Percentiles rank a stretch among this genome's conserved stretches.
Evolutionary conservation across 192 early-diverging fungal genomes (phyloP).

Genomic region (Borealophlyctis nickersoniae): DNA sequence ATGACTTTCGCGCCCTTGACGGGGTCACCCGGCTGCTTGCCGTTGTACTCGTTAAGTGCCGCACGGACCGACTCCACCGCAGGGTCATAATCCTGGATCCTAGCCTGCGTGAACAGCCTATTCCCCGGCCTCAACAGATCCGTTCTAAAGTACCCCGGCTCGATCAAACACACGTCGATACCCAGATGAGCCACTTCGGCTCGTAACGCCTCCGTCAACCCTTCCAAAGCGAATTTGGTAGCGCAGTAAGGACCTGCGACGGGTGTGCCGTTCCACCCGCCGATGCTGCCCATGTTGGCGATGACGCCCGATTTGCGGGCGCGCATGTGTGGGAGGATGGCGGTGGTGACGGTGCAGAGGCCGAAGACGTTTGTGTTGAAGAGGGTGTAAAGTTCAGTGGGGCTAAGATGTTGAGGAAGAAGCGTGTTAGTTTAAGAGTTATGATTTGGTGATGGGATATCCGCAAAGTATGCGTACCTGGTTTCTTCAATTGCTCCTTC

Average conservation of each 20-base stretch:
- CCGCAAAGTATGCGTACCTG: too few species aligned
- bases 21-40: constrained; percentile 5
- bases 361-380: constrained; percentile 89
- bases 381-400: constrained; percentile 59
- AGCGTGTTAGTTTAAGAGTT: too few species aligned
- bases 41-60: background rate
- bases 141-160: constrained; percentile 9
- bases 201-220: background rate
- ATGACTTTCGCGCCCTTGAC: background rate
- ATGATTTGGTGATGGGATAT: too few species aligned
- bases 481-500: background rate
- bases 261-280: constrained; percentile 63
- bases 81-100: constrained; percentile 2
- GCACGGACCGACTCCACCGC: background rate
- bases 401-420: background rate
- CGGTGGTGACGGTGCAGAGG: constrained; percentile 70
- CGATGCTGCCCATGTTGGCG: constrained; percentile 80
- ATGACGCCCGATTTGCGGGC: constrained; percentile 64
- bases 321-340: constrained; percentile 75
- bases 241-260: constrained; percentile 77
- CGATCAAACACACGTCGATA: background rate
- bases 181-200: background rate
- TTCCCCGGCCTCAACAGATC: background rate
- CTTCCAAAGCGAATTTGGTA: constrained; percentile 61
- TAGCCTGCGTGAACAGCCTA: background rate